Evolutionary conservation across 2,329 filamentous ascomycete genomes (phyloP).

Genomic region (Triangularia verruculosa): DNA sequence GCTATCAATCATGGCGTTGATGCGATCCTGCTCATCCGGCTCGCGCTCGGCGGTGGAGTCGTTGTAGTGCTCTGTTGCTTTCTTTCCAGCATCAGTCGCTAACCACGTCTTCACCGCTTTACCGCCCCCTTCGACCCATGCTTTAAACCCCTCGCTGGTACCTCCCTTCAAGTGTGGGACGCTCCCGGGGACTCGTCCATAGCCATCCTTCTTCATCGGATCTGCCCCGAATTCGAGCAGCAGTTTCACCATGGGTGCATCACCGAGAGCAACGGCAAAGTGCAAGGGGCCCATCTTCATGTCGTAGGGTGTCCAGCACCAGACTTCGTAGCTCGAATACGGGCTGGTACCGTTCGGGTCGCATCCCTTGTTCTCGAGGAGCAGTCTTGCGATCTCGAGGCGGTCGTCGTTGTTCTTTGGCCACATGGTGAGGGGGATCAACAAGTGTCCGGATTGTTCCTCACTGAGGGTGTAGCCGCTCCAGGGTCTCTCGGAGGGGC

Average conservation of each 20-base stretch:
- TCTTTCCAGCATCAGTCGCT: neutral
- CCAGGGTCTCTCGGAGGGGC: no score
- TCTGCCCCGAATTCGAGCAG: neutral
- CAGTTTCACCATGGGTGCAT: neutral
- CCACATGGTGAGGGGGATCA: no score
- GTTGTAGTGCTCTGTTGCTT: neutral
- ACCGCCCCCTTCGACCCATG: neutral
- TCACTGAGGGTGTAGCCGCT: no score
- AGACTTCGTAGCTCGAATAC: neutral
- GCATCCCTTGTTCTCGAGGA: no score
- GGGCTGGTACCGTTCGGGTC: neutral
- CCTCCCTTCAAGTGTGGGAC: neutral
- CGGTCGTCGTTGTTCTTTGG: no score
- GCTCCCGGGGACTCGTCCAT: slow-evolving; percentile 31
- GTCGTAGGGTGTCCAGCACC: neutral
- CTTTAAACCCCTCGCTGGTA: neutral
- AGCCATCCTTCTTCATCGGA: neutral
- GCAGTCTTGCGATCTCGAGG: no score
- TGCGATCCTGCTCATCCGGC: neutral
- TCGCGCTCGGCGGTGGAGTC: neutral
- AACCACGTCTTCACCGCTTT: neutral
- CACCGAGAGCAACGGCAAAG: neutral
- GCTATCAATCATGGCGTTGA: neutral
- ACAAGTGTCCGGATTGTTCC: no score
- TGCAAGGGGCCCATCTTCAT: neutral